Base-by-base conservation (phyloP, 2,329 filamentous ascomycete genomes). In the Paramyrothecium sp. region DNA sequence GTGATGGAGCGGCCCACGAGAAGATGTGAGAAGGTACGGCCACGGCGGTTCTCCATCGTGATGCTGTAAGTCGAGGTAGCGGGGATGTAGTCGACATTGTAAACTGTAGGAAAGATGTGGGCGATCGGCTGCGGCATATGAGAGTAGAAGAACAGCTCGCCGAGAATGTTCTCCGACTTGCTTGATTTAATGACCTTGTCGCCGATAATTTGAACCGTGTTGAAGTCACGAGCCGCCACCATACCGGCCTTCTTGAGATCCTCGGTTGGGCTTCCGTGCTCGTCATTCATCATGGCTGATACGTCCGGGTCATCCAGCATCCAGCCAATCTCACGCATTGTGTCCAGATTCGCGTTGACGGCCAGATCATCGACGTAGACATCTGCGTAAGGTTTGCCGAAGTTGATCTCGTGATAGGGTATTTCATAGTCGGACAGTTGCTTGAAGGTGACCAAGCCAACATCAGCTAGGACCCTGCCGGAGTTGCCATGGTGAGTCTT, bases 141-240 rank as follows among this genome's bases (percentile, higher is more conserved):
- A 10, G 67, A 63, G 58, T 70, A 71, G 58, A 71, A 71, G 55
- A 63, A 71, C n/a, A 71, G 56, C 56, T 71, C 69, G 57, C 69
- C 67, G 5, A 71, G 60, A 33, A 71, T 69, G 52, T 65, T 66
- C 33, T 67, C 66, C 4, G 63, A 67, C 59, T 67, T 69, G 59
- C 63, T 67, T 22, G 67, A 68, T 56, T 71, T 71, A 56, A 69
- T 63, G 33, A 70, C 65, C 56, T 67, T 64, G 59, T 67, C 61
- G 58, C 65, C 62, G 56, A 67, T 61, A 55, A 67, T 66, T 58
- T 70, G 68, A 50, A 69, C 67, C 11, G 63, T 66, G 59, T 70
- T 71, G 59, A 71, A 71, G 58, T 68, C 64, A 3, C 68, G 64
- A 3, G 67, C 65, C 2, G 65, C 65, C 5, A 69, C 62, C 66